Evolutionary conservation across 441 rosid genomes (phyloP).

Genomic region (Dalechampia spathulata): DNA sequence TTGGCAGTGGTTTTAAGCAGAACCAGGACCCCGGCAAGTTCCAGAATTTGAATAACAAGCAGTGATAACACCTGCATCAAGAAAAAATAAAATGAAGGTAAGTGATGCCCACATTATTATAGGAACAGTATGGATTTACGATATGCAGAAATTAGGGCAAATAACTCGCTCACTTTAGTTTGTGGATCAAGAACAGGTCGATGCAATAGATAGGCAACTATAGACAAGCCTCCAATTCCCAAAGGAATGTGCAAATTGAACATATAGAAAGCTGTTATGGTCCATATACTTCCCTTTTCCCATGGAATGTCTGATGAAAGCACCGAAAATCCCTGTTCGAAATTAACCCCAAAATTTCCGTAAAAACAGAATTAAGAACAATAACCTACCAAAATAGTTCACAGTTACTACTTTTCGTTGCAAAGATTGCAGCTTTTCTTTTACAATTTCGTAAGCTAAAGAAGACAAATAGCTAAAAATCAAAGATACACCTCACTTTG

Average conservation of each 20-base stretch:
- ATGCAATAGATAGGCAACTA: conserved; percentile 46
- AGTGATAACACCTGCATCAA: conserved; percentile 51
- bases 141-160: too few species aligned
- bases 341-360: background rate
- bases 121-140: too few species aligned
- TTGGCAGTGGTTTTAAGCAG: conserved; percentile 43
- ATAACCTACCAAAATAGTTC: too few species aligned
- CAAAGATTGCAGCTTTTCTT: background rate
- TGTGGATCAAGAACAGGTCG: conserved; percentile 60
- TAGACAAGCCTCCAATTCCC: conserved; percentile 74
- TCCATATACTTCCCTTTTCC: conserved; percentile 55
- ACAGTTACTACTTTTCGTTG: background rate
- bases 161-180: conserved; percentile 37
- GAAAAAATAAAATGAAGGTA: background rate
- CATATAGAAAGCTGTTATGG: conserved; percentile 62
- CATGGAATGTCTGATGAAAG: conserved; percentile 57
- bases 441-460: background rate
- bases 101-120: too few species aligned
- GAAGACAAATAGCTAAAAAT: background rate
- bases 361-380: background rate
- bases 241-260: conserved; percentile 77
- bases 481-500: conserved; percentile 15
- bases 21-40: conserved; percentile 43
- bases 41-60: conserved; percentile 39
- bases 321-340: conserved; percentile 41